Percentiles rank a stretch among this genome's conserved stretches.
phyloP scores from a whole-genome alignment of 208 protist genomes.

The Acanthamoeba royreba region DNA sequence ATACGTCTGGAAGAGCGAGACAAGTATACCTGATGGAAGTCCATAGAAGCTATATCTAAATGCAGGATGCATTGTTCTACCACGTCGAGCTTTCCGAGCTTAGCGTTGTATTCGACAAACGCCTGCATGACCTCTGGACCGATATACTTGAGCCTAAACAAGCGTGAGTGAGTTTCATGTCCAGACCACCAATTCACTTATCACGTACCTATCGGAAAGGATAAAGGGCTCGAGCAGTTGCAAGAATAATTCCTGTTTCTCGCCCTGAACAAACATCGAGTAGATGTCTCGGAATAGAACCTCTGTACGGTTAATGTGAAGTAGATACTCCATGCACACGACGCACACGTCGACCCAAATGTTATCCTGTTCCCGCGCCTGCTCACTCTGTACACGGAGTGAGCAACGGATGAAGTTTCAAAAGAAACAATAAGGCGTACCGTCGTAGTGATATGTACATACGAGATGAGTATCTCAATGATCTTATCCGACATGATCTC shows the following conservation, averaged over 20 bases:
- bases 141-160: slow-evolving; percentile 15
- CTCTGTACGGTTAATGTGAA: slow-evolving; percentile 55
- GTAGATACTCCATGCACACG: slow-evolving; percentile 60
- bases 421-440: neutral
- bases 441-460: slow-evolving; percentile 27
- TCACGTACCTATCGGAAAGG: neutral
- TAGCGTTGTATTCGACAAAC: slow-evolving; percentile 54
- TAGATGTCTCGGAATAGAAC: slow-evolving; percentile 68
- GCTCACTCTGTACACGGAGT: neutral
- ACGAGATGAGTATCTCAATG: slow-evolving; percentile 54
- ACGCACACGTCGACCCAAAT: neutral
- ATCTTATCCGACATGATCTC: slow-evolving; percentile 54
- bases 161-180: too few species aligned
- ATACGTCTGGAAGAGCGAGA: neutral
- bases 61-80: slow-evolving; percentile 66
- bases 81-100: neutral
- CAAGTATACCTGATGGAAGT: slow-evolving; percentile 61
- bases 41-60: slow-evolving; percentile 56
- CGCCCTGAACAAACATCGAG: slow-evolving; percentile 50
- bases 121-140: slow-evolving; percentile 64
- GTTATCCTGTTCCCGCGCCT: neutral
- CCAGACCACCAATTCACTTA: too few species aligned
- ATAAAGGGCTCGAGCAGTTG: slow-evolving; percentile 65
- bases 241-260: slow-evolving; percentile 32
- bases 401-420: neutral